Conservation (phyloP, 371 early-diverging fungal species). For the Sporodiniella umbellata region DNA sequence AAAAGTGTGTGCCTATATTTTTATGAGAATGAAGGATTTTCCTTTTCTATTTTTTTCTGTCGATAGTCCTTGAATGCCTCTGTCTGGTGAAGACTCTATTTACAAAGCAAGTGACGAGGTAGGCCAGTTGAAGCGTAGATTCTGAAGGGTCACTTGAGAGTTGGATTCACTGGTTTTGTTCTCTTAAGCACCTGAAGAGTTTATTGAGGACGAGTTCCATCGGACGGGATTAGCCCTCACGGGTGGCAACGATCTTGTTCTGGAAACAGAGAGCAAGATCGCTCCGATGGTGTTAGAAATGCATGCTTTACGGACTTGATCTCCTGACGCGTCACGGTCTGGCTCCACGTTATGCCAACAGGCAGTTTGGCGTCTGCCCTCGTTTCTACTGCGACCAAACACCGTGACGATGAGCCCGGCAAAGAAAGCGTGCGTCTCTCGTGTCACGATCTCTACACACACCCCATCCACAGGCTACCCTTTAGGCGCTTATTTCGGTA, state of each 20-base stretch:
- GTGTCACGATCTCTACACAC: slow-evolving; percentile 87
- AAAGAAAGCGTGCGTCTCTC: slow-evolving; percentile 64
- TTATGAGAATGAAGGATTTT: no score
- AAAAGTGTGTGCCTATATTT: no score
- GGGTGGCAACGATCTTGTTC: slow-evolving; percentile 83
- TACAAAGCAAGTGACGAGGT: neutral
- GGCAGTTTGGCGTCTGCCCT: slow-evolving; percentile 85
- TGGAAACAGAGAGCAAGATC: slow-evolving; percentile 69
- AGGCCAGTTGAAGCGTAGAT: slow-evolving; percentile 11
- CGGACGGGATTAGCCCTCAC: slow-evolving; percentile 81
- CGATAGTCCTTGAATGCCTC: no score
- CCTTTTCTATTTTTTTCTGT: no score
- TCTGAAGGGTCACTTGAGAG: slow-evolving; percentile 36
- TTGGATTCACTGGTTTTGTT: slow-evolving; percentile 92
- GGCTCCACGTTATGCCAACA: slow-evolving; percentile 68
- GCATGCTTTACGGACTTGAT: slow-evolving; percentile 74
- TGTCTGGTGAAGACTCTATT: no score
- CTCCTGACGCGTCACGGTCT: slow-evolving; percentile 78
- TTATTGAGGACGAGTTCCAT: slow-evolving; percentile 94
- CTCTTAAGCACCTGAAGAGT: slow-evolving; percentile 85
- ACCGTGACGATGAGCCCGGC: slow-evolving; percentile 69
- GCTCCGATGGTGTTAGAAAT: slow-evolving; percentile 57
- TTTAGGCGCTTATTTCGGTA: slow-evolving; percentile 94
- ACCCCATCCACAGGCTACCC: slow-evolving; percentile 70
- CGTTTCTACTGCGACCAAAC: slow-evolving; percentile 72